Evolutionary conservation across 192 early-diverging fungal genomes (phyloP).

Genomic region (Gonapodya prolifera): DNA sequence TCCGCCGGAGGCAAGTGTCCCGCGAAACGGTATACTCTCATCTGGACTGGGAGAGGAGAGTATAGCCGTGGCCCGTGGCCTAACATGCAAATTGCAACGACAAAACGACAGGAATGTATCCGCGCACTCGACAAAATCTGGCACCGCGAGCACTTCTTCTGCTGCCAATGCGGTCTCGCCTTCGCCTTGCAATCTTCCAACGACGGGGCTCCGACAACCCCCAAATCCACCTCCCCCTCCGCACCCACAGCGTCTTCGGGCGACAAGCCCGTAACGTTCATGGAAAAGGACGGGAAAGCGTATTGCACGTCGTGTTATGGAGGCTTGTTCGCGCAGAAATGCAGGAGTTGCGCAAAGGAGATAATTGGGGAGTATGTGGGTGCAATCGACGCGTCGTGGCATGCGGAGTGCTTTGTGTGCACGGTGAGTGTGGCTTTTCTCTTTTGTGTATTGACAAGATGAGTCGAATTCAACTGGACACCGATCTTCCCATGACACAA

Average conservation of each 20-base stretch:
- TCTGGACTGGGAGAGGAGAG: no score
- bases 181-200: no score
- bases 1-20: background rate
- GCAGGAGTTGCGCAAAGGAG: constrained; percentile 18
- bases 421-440: constrained; percentile 9
- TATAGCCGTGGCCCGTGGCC: no score
- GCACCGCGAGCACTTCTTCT: constrained; percentile 32
- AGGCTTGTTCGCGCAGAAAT: constrained; percentile 20
- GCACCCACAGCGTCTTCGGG: no score
- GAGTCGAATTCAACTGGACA: background rate
- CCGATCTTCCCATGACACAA: background rate
- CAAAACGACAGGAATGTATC: constrained; percentile 19
- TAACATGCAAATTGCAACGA: no score
- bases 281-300: constrained; percentile 10
- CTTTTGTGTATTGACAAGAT: background rate
- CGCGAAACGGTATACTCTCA: no score
- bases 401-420: constrained; percentile 23
- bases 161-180: constrained; percentile 20
- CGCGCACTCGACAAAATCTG: constrained; percentile 17
- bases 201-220: no score
- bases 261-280: constrained; percentile 1
- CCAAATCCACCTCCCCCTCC: no score
- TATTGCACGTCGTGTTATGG: constrained; percentile 25
- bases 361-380: constrained; percentile 26
- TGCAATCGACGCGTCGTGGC: constrained; percentile 27